phyloP scores from a whole-genome alignment of 441 rosid species.

The Cnidoscolus chayamansa region DNA sequence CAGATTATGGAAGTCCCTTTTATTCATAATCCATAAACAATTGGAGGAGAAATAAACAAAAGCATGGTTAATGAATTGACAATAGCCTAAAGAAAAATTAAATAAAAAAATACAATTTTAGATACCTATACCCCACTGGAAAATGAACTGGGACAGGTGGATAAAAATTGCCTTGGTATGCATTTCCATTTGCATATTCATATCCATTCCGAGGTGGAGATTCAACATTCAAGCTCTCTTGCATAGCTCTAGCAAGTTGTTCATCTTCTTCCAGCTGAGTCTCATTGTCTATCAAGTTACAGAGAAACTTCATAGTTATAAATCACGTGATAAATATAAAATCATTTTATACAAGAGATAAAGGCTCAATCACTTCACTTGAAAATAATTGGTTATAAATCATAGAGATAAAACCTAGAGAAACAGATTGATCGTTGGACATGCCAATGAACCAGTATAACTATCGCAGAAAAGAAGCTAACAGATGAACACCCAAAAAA shows the following conservation, averaged over 20 bases:
- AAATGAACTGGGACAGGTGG: slow-evolving; percentile 33
- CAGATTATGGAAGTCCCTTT: neutral
- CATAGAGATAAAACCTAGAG: neutral
- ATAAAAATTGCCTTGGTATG: slow-evolving; percentile 51
- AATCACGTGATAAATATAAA: slow-evolving; percentile 8
- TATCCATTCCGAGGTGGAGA: slow-evolving; percentile 45
- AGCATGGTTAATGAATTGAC: neutral
- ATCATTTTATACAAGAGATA: neutral
- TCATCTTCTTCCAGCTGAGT: slow-evolving; percentile 76
- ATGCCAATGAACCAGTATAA: slow-evolving; percentile 7
- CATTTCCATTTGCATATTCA: slow-evolving; percentile 36
- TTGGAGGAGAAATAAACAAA: neutral
- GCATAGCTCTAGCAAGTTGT: slow-evolving; percentile 71
- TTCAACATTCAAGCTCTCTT: slow-evolving; percentile 58
- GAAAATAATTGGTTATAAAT: slow-evolving; percentile 7
- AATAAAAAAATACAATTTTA: neutral
- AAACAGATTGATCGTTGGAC: neutral
- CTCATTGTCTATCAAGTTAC: slow-evolving; percentile 47
- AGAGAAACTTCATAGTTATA: slow-evolving; percentile 24
- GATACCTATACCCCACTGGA: slow-evolving; percentile 66
- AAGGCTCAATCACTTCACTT: neutral
- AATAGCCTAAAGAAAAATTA: neutral
- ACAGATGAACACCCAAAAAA: neutral
- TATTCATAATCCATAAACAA: neutral
- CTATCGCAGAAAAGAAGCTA: slow-evolving; percentile 4